Percentiles rank a stretch among this genome's conserved stretches.
Conservation (phyloP, 2,329 filamentous ascomycete genomes). For the Ophiocordyceps camponoti-saundersi region DNA sequence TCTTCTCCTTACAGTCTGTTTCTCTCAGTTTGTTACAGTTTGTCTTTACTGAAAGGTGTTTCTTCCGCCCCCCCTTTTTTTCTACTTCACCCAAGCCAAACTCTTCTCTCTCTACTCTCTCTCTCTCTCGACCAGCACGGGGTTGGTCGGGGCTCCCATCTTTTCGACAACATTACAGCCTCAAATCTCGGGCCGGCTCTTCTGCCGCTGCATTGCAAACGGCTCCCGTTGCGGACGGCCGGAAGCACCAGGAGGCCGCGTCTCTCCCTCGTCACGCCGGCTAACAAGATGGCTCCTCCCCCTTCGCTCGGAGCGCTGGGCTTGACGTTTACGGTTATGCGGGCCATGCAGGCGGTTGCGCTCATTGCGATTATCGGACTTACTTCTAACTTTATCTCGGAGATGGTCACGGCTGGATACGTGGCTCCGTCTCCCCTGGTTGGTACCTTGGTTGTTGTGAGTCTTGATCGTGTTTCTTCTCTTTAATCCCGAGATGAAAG, state of each 20-base stretch:
- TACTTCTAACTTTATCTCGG: slow-evolving; percentile 63
- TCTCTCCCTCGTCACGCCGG: slow-evolving; percentile 24
- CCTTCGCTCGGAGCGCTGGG: slow-evolving; percentile 55
- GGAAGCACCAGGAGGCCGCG: slow-evolving; percentile 19
- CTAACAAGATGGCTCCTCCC: slow-evolving; percentile 23
- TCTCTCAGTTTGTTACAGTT: slow-evolving; percentile 1
- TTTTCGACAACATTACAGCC: slow-evolving; percentile 15
- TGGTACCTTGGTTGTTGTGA: slow-evolving; percentile 63
- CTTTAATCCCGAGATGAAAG: too few relatives aligned
- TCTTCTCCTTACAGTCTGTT: slow-evolving; percentile 1
- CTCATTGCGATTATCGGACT: slow-evolving; percentile 69
- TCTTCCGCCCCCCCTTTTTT: too few relatives aligned
- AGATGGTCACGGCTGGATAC: slow-evolving; percentile 51
- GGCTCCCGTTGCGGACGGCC: slow-evolving; percentile 23
- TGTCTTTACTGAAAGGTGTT: too few relatives aligned
- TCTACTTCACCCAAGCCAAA: background rate
- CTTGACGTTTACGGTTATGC: slow-evolving; percentile 59
- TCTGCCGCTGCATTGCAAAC: slow-evolving; percentile 23
- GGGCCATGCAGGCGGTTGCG: slow-evolving; percentile 51
- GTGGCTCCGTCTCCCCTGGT: slow-evolving; percentile 57
- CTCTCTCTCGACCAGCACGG: slow-evolving; percentile 3
- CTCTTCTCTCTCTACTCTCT: slow-evolving; percentile 1
- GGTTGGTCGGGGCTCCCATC: background rate
- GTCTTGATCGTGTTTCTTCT: too few relatives aligned
- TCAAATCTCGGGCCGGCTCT: slow-evolving; percentile 10